Evolutionary conservation across 345 rosid species (phyloP).

Genomic region (Orychophragmus violaceus): DNA sequence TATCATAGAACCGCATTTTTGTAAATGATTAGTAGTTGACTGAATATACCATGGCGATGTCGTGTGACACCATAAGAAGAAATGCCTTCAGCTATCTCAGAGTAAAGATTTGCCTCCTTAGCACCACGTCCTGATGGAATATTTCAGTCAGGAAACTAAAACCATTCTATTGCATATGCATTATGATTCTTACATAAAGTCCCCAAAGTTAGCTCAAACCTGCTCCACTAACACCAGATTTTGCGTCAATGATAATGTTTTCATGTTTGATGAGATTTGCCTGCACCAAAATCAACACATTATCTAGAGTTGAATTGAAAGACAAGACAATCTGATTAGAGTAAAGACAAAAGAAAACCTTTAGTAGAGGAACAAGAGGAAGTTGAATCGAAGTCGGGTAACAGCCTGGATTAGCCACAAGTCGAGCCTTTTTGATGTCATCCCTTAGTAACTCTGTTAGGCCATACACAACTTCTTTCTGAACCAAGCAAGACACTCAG

Average conservation of each 20-base stretch:
- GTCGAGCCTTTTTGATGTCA: conserved; percentile 53
- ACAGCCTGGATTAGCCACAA: conserved; percentile 98
- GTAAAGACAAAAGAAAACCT: conserved; percentile 39
- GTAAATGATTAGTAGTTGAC: no score
- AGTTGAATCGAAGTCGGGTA: conserved; percentile 96
- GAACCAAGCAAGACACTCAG: conserved; percentile 11
- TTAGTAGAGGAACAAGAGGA: conserved; percentile 82
- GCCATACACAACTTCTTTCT: conserved; percentile 94
- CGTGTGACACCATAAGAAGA: conserved; percentile 83
- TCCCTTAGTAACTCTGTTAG: conserved; percentile 82
- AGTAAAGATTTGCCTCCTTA: conserved; percentile 68
- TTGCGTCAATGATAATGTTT: conserved; percentile 76
- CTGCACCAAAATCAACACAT: conserved; percentile 33
- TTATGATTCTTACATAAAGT: background rate
- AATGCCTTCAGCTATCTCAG: conserved; percentile 90
- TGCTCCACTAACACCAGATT: conserved; percentile 99
- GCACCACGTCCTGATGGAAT: conserved; percentile 85
- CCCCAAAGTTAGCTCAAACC: conserved; percentile 36
- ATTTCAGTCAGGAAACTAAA: background rate
- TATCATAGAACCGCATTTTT: background rate
- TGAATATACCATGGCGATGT: conserved; percentile 89
- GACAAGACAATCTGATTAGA: background rate
- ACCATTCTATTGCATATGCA: background rate
- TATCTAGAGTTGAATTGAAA: background rate
- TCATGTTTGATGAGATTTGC: conserved; percentile 59